Evolutionary conservation across 2,329 filamentous ascomycete species (phyloP).

Genomic region (Fusarium sp.): DNA sequence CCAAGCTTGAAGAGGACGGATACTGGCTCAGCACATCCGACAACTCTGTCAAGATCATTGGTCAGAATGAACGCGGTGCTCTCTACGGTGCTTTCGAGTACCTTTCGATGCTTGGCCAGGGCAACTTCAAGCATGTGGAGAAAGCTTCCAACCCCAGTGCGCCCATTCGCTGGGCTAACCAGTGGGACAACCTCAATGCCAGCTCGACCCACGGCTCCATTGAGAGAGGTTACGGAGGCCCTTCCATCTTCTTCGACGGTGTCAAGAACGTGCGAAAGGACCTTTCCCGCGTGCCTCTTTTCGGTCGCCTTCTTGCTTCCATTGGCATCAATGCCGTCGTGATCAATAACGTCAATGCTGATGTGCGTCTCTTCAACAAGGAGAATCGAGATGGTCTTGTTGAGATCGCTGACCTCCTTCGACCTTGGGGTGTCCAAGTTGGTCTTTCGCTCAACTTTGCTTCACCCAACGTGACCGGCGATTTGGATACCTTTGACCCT

Average conservation of each 20-base stretch:
- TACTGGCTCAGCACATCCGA: slow-evolving; percentile 68
- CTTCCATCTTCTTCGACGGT: slow-evolving; percentile 73
- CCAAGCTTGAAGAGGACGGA: slow-evolving; percentile 65
- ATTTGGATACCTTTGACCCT: slow-evolving; percentile 73
- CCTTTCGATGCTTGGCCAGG: slow-evolving; percentile 71
- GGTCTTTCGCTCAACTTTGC: slow-evolving; percentile 77
- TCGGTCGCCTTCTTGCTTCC: slow-evolving; percentile 74
- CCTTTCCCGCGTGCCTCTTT: slow-evolving; percentile 69
- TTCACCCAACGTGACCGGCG: slow-evolving; percentile 68
- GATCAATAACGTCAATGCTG: slow-evolving; percentile 80
- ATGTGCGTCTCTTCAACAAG: slow-evolving; percentile 65
- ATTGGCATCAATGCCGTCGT: slow-evolving; percentile 74
- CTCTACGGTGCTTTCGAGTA: slow-evolving; percentile 79
- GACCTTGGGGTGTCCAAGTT: slow-evolving; percentile 74
- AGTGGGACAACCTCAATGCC: slow-evolving; percentile 78
- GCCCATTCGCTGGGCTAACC: slow-evolving; percentile 76
- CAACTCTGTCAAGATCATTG: slow-evolving; percentile 66
- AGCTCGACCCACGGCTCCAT: slow-evolving; percentile 62
- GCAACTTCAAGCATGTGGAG: slow-evolving; percentile 60
- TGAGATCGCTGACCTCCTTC: slow-evolving; percentile 72
- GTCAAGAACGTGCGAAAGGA: slow-evolving; percentile 66
- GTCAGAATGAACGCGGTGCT: slow-evolving; percentile 74
- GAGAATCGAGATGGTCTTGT: slow-evolving; percentile 70
- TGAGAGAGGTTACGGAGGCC: slow-evolving; percentile 75
- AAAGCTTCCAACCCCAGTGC: slow-evolving; percentile 68